These are phyloP conservation scores for Colletotrichum sp. DNA, from an alignment of 2,329 filamentous ascomycete species.

Conservation along the genomic window DNA sequence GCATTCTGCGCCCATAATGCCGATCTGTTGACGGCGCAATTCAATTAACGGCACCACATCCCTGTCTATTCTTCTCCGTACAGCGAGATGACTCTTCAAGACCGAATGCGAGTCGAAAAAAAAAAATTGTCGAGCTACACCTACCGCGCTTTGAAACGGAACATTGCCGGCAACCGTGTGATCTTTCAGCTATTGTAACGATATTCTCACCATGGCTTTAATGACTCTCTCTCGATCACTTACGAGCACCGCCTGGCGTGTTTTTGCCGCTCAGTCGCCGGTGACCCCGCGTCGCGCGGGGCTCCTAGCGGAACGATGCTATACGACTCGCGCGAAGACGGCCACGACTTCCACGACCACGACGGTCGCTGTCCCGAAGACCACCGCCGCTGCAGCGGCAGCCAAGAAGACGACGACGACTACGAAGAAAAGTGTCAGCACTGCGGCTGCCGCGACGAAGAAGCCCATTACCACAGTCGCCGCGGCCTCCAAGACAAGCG, in stretches of 20 bases:
- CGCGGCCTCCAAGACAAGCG: not conserved
- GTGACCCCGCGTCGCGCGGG: not conserved
- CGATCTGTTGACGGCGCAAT: slow-evolving; percentile 5
- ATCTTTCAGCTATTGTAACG: not conserved
- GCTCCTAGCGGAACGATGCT: slow-evolving; percentile 9
- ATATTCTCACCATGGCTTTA: not conserved
- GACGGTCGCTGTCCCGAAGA: not conserved
- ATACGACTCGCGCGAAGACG: slow-evolving; percentile 10
- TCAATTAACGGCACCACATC: not conserved
- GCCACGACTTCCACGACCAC: not conserved
- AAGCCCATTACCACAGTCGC: not conserved
- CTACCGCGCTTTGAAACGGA: not conserved
- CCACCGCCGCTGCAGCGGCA: not conserved
- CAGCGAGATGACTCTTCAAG: not conserved
- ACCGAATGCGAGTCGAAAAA: not conserved
- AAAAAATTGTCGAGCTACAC: not conserved
- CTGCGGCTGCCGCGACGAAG: not conserved
- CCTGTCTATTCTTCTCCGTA: not conserved
- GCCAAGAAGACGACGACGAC: not conserved
- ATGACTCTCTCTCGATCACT: slow-evolving; percentile 6
- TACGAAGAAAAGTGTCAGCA: slow-evolving; percentile 15
- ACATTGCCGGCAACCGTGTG: not conserved
- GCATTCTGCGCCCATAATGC: not conserved
- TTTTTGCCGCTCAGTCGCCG: not conserved
- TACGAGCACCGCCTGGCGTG: not conserved